Evolutionary conservation across 768 basidiomycete genomes (phyloP), one percentile per base, ranked within the genome.

Genomic region (Lactifluus subvellereus): DNA sequence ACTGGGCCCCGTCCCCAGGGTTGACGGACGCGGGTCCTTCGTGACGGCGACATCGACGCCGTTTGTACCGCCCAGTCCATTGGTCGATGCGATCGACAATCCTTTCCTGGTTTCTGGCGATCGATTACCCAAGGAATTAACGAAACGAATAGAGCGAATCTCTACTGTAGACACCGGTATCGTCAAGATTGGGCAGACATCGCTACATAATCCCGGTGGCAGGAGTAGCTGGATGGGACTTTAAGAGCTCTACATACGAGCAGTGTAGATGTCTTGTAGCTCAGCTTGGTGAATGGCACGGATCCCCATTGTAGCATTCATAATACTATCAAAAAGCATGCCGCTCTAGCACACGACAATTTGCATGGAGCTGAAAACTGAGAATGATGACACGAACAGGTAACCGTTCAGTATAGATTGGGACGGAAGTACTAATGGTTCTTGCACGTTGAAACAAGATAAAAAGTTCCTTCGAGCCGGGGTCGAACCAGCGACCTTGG

Each of bases 151-250:
- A 38, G 63, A 70, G 67, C 58, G 64, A 54, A 49, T 50, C 60
- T 38, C 60, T 68, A 64, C 75, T 72, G 57, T 64, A 16, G 69
- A 71, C 6, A 71, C 79, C 72, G 74, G 79, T 5, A 67, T 84
- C 35, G 82, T 98, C 54, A 98, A 98, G 75, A 95, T 99, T 71
- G 93, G 95, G 5, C 94, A 98, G 75, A 95, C 94, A 37, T 84
- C 84, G 67, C 74, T 99, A 71, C 96, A 97, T 70, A 99, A 98
- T 74, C 85, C 94, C 0, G 83, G 84, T 1, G 96, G 96, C 3
- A 80, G 89, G 52, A 90, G 91, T 69, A 94, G 91, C 70, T 98
- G 91, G 91, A 94, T 97, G 61, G 96, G 96, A 20, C 75, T 95
- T 47, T 88, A 74, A 73, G 33, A 9, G 35, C 13, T 20, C 11